Conservation (phyloP, 2,329 filamentous ascomycete genomes). For the Falciphora oryzae region DNA sequence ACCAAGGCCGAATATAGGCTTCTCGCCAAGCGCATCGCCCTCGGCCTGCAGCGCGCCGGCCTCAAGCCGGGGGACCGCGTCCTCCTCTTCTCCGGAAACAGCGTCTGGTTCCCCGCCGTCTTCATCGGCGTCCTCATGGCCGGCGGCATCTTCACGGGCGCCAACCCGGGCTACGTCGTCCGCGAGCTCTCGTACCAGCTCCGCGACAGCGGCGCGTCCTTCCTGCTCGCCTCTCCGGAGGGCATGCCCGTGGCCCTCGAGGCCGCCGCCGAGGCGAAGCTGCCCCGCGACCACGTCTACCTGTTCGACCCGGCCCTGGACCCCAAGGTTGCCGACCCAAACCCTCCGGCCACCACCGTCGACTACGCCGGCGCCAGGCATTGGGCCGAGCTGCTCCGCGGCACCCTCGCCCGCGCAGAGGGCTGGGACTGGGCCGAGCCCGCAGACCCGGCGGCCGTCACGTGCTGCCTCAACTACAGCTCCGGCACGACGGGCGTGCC, state of each 20-base stretch:
- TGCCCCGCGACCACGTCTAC: conserved; percentile 53
- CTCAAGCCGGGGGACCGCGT: conserved; percentile 64
- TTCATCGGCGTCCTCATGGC: conserved; percentile 73
- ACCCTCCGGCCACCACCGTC: background rate
- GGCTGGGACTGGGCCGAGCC: conserved; percentile 59
- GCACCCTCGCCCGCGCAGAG: conserved; percentile 40
- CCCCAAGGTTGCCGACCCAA: conserved; percentile 3
- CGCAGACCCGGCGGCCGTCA: conserved; percentile 42
- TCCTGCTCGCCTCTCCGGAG: conserved; percentile 58
- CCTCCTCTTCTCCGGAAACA: conserved; percentile 68
- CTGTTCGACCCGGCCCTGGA: conserved; percentile 46
- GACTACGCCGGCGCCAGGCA: conserved; percentile 40
- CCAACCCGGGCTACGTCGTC: conserved; percentile 43
- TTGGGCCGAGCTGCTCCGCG: conserved; percentile 56
- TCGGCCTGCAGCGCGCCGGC: conserved; percentile 59
- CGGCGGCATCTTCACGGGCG: conserved; percentile 69
- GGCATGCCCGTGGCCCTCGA: conserved; percentile 59
- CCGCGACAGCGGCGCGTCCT: conserved; percentile 61
- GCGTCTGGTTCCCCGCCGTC: conserved; percentile 63
- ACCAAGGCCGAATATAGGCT: conserved; percentile 60
- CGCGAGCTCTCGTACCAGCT: conserved; percentile 73
- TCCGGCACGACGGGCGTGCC: conserved; percentile 75
- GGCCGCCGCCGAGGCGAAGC: conserved; percentile 53
- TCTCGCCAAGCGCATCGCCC: conserved; percentile 66
- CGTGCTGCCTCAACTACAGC: conserved; percentile 72